Conservation (phyloP, 2,329 filamentous ascomycete genomes). For the Ilyonectria destructans region DNA sequence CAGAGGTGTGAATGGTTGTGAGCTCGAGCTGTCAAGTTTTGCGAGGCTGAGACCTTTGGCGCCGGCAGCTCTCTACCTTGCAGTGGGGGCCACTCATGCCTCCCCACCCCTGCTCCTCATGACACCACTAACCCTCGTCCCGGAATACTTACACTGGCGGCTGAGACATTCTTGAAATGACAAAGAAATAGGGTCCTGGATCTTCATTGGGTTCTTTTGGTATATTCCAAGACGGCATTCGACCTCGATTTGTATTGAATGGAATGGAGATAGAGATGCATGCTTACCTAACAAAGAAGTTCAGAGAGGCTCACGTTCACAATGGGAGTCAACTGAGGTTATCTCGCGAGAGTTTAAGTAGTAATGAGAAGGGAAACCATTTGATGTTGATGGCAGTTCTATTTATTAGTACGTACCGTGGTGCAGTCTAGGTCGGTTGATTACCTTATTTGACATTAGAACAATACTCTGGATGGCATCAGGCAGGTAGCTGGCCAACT, state of each 20-base stretch:
- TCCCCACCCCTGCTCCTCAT: constrained; percentile 16
- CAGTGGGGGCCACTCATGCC: constrained; percentile 13
- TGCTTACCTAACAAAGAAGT: background rate
- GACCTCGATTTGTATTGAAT: background rate
- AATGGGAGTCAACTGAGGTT: background rate
- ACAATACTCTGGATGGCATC: no score
- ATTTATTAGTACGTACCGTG: no score
- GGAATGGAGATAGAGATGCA: background rate
- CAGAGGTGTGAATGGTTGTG: constrained; percentile 17
- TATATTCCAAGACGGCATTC: background rate
- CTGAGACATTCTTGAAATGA: background rate
- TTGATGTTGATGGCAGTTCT: no score
- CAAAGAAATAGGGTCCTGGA: background rate
- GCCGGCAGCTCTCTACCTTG: background rate
- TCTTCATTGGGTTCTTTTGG: background rate
- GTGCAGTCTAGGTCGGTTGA: no score
- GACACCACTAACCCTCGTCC: background rate
- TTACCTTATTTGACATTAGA: no score
- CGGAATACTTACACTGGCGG: background rate
- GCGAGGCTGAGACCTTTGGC: constrained; percentile 38
- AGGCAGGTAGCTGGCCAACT: no score
- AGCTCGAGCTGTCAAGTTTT: constrained; percentile 39
- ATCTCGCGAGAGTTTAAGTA: background rate
- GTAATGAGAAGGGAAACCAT: background rate
- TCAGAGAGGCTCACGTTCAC: background rate